Base-by-base conservation (phyloP, 345 rosid species). In the Gossypium anomalum region DNA sequence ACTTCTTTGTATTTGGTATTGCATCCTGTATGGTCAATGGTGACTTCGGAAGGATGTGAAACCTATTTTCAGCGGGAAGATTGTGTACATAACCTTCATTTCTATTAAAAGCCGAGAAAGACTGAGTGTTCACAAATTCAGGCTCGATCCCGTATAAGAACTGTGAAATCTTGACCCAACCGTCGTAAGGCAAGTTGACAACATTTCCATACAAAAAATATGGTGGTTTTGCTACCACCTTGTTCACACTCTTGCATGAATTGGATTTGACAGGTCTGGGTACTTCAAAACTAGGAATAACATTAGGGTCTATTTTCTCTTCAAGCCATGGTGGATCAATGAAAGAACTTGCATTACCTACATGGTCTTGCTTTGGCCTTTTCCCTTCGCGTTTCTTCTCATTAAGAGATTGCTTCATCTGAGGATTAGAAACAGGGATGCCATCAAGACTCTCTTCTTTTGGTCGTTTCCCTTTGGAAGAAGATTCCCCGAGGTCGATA, bases 61-160 rank as follows among this genome's bases (percentile, higher is more conserved):
- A 89, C 75, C 98, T 83, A 75, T 83, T 82, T 70, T 82, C 82
- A 4, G 77, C 73, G 0, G 96, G 97, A 80, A 95, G 96, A 83
- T 93, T 95, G 84, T 95, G 98, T 44, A 90, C 64, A 38, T 90
- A 95, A 22, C 97, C 98, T 91, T 95, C 99, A 71, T 71, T 87
- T 82, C 97, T 82, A 79, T 76, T 85, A 83, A 95, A 75, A 2
- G 97, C 84, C 1, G 97, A 93, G 81, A 87, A 90, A 75, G 82
- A 70, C 78, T 82, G 84, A 51, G 96, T 72, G 66, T 84, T 80
- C 53, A 88, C 92, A 77, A 86, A 87, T 80, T 93, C 99, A 15
- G 99, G 98, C 77, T 83, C 84, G 25, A 85, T 80, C 47, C 75
- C 85, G 12, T 83, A 87, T 75, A 95, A 80, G 82, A 88, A 90